Base-by-base conservation (phyloP, 2,329 filamentous ascomycete genomes). In the Lasiodiplodia hormozganensis region DNA sequence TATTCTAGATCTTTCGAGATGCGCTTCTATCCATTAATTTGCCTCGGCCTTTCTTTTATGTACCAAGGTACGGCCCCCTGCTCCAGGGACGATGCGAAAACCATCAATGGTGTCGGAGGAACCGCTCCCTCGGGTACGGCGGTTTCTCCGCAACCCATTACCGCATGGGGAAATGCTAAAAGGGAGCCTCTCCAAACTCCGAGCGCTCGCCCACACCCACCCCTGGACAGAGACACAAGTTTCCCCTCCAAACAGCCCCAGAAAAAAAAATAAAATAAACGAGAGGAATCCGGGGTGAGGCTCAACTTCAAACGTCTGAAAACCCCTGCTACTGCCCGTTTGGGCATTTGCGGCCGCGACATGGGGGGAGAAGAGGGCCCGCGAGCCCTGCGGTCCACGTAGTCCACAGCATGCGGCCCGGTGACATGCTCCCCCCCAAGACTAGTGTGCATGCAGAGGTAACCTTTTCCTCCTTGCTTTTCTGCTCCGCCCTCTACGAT, bases 141-240 rank as follows among this genome's bases (percentile, higher is more conserved):
- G 25, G 23, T 49, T 62, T 62, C 58, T 28, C 58, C 58, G 58
- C 58, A 16, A 43, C 14, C 7, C 40, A 62, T 43, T 62, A 34
- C 58, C 16, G 31, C 58, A 62, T n/a, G 58, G 58, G 40, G 58
- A 62, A 62, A 62, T 28, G n/a, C 25, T 23, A 8, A 23, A 31
- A n/a, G 54, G 40, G 34, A 34, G 31, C 31, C 31, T 34, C 31
- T 8, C 7, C 31, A 34, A 34, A 34, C 31, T 43, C 43, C 43
- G 18, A 47, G 4, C 7, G 40, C 40, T n/a, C 11, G 5, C 16
- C 28, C 28, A 28, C 31, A 14, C 43, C 8, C 43, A n/a, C 43
- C 43, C 43, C 43, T 47, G 43, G 43, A 47, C 43, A 47, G 3
- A 47, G 7, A 47, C 7, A 34, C 28, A 4, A 28, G 28, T 28